Evolutionary conservation across 192 early-diverging fungal genomes (phyloP).

Genomic region (Entomortierella chlamydospora): DNA sequence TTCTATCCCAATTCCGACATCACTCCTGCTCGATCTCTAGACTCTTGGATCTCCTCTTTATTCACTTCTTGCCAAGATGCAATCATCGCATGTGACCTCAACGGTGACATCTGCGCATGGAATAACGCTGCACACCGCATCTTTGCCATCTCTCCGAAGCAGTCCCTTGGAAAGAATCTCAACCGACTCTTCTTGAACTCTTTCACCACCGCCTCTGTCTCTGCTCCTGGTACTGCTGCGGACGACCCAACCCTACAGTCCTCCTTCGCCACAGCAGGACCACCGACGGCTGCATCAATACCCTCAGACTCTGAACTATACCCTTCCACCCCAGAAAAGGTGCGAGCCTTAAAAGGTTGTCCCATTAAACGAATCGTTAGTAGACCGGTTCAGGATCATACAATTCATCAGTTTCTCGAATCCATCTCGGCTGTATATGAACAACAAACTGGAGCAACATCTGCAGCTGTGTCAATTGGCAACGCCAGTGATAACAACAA

Average conservation of each 20-base stretch:
- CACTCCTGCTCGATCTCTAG: constrained; percentile 1
- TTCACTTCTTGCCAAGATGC: constrained; percentile 31
- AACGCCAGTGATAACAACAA: too few relatives aligned
- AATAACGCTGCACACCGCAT: constrained; percentile 24
- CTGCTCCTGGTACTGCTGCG: neutral
- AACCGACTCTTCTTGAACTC: constrained; percentile 1
- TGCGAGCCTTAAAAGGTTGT: constrained; percentile 17
- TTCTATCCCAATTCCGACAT: neutral
- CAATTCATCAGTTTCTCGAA: constrained; percentile 31
- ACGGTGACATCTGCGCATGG: constrained; percentile 36
- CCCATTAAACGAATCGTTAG: constrained; percentile 34
- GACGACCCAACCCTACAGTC: too few relatives aligned
- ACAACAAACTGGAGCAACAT: neutral
- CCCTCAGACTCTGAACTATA: constrained; percentile 20
- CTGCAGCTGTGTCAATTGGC: too few relatives aligned
- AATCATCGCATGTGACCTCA: constrained; percentile 43
- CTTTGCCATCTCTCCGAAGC: constrained; percentile 35
- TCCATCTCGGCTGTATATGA: constrained; percentile 31
- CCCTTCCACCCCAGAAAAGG: constrained; percentile 33
- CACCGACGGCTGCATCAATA: neutral
- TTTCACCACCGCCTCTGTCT: neutral
- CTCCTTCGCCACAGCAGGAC: too few relatives aligned
- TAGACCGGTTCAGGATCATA: constrained; percentile 9
- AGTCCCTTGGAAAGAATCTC: constrained; percentile 40
- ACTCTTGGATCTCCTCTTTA: constrained; percentile 36